Evolutionary conservation across 352 stramenopile species (phyloP), one percentile per base, ranked within the genome.

Genomic region (Phytophthora sansomeana): DNA sequence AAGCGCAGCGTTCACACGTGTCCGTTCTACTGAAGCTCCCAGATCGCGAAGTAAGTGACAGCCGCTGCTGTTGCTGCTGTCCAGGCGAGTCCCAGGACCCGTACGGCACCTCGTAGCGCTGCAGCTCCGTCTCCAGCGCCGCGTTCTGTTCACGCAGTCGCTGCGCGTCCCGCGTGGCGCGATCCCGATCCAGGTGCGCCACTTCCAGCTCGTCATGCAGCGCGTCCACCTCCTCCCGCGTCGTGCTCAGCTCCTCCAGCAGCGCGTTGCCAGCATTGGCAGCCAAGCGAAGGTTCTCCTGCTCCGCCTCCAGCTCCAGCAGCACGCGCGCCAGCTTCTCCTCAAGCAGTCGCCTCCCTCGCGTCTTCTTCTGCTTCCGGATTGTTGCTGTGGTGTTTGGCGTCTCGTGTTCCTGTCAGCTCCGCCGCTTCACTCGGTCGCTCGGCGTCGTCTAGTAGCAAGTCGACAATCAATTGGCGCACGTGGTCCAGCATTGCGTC

Each of bases 251-350:
- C 58, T 87, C 74, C 29, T 84, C 61, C 8, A 89, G 61, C 36
- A 91, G 65, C 35, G 58, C 61, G 29, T 83, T 88, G 16, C 82
- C 82, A 10, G 80, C 80, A 17, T 63, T 75, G 2, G 82, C 82
- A 26, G 82, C 82, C 42, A 89, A 55, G 9, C 64, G 75, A 6
- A 87, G 54, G 19, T 81, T 85, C 8, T 78, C 67, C 29, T 81
- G 74, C 52, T 83, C 80, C 0, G 44, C 32, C 1, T 80, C 67
- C 16, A 89, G 74, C 30, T 89, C 78, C 32, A 83, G 13, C 9
- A 88, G 48, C n/a, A 72, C 56, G 19, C 60, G 62, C 11, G 77
- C 72, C 33, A 90, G 62, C 26, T 71, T 77, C 16, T 65, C 44
- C 21, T 75, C 65, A 14, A 90, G 59, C 29, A 75, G n/a, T 24